These are phyloP conservation scores for Hygrophorus pudorinus DNA, from an alignment of 768 basidiomycete genomes.

Conservation along the genomic window DNA sequence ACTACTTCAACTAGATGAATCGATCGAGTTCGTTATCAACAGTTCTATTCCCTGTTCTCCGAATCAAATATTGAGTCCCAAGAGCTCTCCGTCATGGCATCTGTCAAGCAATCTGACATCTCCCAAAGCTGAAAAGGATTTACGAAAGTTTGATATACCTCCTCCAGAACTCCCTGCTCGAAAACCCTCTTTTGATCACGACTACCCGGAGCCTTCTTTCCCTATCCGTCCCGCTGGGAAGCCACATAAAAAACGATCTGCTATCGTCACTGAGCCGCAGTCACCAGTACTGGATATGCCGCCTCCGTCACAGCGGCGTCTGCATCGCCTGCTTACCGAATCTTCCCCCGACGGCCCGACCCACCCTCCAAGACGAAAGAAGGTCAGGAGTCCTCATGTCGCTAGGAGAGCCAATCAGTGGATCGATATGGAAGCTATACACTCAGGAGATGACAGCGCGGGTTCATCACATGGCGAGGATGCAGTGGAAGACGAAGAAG, in stretches of 20 bases:
- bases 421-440: constrained; percentile 62
- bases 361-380: constrained; percentile 8
- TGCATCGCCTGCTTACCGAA: constrained; percentile 22
- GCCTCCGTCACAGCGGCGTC: constrained; percentile 27
- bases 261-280: constrained; percentile 12
- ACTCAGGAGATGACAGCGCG: constrained; percentile 75
- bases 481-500: constrained; percentile 54
- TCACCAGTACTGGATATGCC: constrained; percentile 23
- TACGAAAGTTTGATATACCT: constrained; percentile 17
- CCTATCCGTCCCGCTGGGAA: constrained; percentile 31
- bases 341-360: constrained; percentile 18
- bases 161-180: constrained; percentile 19
- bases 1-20: constrained; percentile 10
- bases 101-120: constrained; percentile 3
- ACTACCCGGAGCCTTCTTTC: constrained; percentile 31
- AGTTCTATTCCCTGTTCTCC: not conserved
- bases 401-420: constrained; percentile 25
- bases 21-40: constrained; percentile 10
- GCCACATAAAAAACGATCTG: constrained; percentile 16
- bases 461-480: constrained; percentile 49
- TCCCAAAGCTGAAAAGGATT: not conserved
- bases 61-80: too few species aligned
- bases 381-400: constrained; percentile 9
- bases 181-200: constrained; percentile 5
- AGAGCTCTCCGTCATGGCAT: constrained; percentile 6